A percentile compares a stretch with the other conserved stretches of the same genome.
Conservation (phyloP, 2,329 filamentous ascomycete genomes). For the Exophiala sp. region DNA sequence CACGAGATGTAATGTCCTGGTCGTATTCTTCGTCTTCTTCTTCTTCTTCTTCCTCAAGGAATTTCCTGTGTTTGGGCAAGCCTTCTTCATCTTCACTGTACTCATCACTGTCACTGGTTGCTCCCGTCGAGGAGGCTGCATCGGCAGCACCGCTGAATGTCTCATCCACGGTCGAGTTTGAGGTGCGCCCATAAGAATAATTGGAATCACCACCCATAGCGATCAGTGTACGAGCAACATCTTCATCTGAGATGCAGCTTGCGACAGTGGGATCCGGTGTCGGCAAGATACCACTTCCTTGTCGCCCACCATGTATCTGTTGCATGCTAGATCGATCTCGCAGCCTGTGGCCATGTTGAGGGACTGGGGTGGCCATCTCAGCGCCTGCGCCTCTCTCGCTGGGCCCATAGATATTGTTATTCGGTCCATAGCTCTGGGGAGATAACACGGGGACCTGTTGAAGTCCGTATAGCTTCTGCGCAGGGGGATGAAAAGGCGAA, state of each 20-base stretch:
- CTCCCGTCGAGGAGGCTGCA: conserved; percentile 76
- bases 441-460: conserved; percentile 63
- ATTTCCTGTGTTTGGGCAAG: conserved; percentile 47
- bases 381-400: conserved; percentile 13
- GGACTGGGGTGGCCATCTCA: conserved; percentile 31
- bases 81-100: conserved; percentile 59
- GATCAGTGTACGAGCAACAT: conserved; percentile 96
- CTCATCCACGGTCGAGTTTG: conserved; percentile 88
- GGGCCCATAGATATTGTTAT: conserved; percentile 37
- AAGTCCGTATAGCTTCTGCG: conserved; percentile 70
- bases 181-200: conserved; percentile 87
- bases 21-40: conserved; percentile 53
- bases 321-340: conserved; percentile 51
- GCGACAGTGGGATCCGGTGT: conserved; percentile 97
- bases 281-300: conserved; percentile 63
- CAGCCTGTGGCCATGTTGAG: conserved; percentile 60
- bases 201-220: conserved; percentile 91
- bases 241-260: conserved; percentile 96
- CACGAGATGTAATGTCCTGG: conserved; percentile 46
- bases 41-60: conserved; percentile 56
- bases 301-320: conserved; percentile 44
- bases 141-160: conserved; percentile 89
- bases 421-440: conserved; percentile 70
- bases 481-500: conserved; percentile 70
- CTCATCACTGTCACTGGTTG: conserved; percentile 71